Base-by-base conservation (phyloP, 2,329 filamentous ascomycete genomes). In the Grosmannia huntii region DNA sequence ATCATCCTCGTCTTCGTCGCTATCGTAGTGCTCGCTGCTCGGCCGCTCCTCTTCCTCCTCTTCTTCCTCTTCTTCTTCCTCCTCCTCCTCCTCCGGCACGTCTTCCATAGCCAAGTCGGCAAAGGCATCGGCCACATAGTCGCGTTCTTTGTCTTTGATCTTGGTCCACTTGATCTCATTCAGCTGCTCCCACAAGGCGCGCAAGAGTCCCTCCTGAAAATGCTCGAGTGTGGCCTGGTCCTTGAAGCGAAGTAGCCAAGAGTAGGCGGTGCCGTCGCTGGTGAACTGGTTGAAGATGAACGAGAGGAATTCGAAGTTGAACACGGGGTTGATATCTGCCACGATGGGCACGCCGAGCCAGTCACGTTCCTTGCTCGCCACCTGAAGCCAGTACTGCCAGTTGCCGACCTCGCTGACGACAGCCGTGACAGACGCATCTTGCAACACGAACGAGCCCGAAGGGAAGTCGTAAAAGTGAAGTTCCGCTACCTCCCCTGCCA, bases 251-350 rank as follows among this genome's bases (percentile, higher is more conserved):
- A 99, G 76, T 16, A 99, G 80, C 92, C 94, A 99, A 1, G 94
- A 99, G 70, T 91, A 95, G 5, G 94, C 92, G 1, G 87, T 88
- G 2, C 91, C 90, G 70, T 96, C 89, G 41, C 85, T 80, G 16
- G 87, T 82, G 69, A 96, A 97, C 69, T 96, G 90, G 67, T 99
- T 99, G 80, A 99, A 99, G 67, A 99, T 96, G 70, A 97, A 97
- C 0, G 92, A 97, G n/a, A 96, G 78, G 66, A 92, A 97, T 70
- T 99, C 94, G 64, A 96, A 97, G 73, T 97, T 97, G 77, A 97
- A 99, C 23, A 99, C 91, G 0, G 94, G 94, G 66, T 97, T 97
- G 71, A 97, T 90, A 65, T 99, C 94, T 7, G 89, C 86, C 33
- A 90, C 78, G 33, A 99, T 83, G 2, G 86, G 81, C 63, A 95